Conservation (phyloP, 1,284 basidiomycete genomes). For the Phaffia rhodozyma region DNA sequence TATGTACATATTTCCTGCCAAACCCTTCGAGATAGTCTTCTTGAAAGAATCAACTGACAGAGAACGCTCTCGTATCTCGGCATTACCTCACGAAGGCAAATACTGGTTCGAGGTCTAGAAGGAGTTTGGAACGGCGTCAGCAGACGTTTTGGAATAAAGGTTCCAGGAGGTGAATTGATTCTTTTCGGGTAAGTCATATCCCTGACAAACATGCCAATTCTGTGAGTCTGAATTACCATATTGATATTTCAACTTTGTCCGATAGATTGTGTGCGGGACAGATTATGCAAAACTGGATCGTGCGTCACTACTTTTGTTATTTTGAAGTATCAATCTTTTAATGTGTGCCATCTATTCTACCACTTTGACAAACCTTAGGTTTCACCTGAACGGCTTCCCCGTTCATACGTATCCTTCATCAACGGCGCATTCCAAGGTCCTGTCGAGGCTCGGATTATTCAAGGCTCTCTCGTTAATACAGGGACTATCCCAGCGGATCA, state of each 20-base stretch:
- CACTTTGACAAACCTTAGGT: slow-evolving; percentile 26
- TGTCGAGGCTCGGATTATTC: slow-evolving; percentile 3
- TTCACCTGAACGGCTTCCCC: slow-evolving; percentile 68
- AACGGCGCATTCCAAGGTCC: slow-evolving; percentile 11
- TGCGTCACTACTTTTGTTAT: not conserved
- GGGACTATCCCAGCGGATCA: not conserved
- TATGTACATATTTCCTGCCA: not conserved
- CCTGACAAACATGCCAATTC: not conserved
- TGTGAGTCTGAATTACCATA: not conserved
- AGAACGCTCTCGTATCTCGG: no score
- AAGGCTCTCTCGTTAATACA: slow-evolving; percentile 5
- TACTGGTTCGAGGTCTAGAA: slow-evolving; percentile 37
- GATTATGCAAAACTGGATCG: slow-evolving; percentile 1
- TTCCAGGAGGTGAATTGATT: slow-evolving; percentile 69
- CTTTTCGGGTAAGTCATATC: not conserved
- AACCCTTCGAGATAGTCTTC: not conserved
- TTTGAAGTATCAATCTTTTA: not conserved
- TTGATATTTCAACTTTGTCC: no score
- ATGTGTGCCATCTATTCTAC: not conserved
- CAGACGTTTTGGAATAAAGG: slow-evolving; percentile 41
- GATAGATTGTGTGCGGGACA: not conserved
- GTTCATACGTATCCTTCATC: slow-evolving; percentile 19
- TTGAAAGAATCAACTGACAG: no score
- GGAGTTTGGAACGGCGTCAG: slow-evolving; percentile 38
- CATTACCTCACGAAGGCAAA: slow-evolving; percentile 19